Base-by-base conservation (phyloP, 768 basidiomycete species). In the Serendipita sp. region DNA sequence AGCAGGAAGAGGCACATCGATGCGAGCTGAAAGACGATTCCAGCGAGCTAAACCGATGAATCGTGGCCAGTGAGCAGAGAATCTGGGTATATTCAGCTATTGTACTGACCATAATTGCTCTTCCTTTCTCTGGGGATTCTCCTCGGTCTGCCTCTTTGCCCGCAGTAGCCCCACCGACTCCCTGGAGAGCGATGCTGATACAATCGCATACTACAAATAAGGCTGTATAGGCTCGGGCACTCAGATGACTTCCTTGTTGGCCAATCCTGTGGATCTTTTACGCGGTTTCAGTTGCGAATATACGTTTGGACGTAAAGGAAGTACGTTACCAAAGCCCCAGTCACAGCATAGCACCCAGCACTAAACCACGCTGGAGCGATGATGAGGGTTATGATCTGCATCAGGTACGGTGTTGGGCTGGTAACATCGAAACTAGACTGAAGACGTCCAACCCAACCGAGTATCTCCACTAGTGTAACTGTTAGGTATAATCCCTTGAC, bases 341-440 rank as follows among this genome's bases (percentile, higher is more conserved):
- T 60, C 10, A 60, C 56, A 10, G 24, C 28, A 37, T 60, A 60
- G 56, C 56, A 60, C 10, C 56, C 56, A 28, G 56, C 56, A n/a
- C 56, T 60, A n/a, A 60, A 37, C 56, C 56, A 60, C 8, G 56
- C 56, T 32, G 56, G 56, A 4, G 56, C 56, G 32, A 60, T 60
- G 35, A 60, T 37, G 28, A 60, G 56, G 15, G 56, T 60, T 7
- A 60, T 37, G 34, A 60, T 60, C 28, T 60, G 56, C 56, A 60
- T 60, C 15, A 60, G 28, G 34, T 32, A 60, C 28, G 56, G 28
- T 8, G 16, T 60, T 24, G 56, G 35, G 3, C n/a, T 24, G 16
- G 24, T 32, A 7, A 35, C 24, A n/a, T 60, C 56, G 24, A 37
- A 60, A 28, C 24, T 28, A 32, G 56, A 60, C 16, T 28, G 56